A percentile compares a stretch with the other conserved stretches of the same genome.
These are phyloP conservation scores for Leucosporidium yakuticum DNA, from an alignment of 768 basidiomycete genomes.

Conservation along the genomic window DNA sequence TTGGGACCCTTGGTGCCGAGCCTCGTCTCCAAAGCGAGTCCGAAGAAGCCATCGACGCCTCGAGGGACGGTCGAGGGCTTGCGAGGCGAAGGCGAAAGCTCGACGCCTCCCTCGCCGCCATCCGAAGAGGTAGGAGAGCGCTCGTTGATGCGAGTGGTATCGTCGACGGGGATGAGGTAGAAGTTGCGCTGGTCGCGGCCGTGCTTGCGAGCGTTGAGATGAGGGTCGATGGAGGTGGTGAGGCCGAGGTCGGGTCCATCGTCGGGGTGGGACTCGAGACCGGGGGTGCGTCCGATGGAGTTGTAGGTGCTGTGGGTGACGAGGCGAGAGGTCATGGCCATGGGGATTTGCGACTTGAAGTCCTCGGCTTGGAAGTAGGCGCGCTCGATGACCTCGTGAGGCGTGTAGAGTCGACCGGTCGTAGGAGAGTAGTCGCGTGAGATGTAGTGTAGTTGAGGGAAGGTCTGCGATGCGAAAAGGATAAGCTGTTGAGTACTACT, in stretches of 20 bases:
- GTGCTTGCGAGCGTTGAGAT: background rate
- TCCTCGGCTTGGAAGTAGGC: conserved; percentile 62
- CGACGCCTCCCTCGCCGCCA: background rate
- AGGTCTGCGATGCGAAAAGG: conserved; percentile 50
- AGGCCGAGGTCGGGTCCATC: background rate
- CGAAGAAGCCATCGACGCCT: conserved; percentile 3
- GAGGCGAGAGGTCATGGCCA: conserved; percentile 12
- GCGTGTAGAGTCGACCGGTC: conserved; percentile 63
- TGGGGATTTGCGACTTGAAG: conserved; percentile 38
- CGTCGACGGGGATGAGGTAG: conserved; percentile 7
- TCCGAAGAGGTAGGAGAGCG: background rate
- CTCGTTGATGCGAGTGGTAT: conserved; percentile 7
- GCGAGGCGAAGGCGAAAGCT: background rate
- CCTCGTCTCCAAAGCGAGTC: conserved; percentile 1
- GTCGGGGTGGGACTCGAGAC: background rate
- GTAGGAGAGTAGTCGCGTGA: conserved; percentile 68
- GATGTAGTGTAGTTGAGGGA: conserved; percentile 71
- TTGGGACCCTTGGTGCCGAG: background rate
- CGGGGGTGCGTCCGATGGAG: background rate
- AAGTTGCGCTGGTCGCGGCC: background rate
- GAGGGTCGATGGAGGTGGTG: background rate
- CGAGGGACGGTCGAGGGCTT: background rate
- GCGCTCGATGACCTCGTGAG: conserved; percentile 60
- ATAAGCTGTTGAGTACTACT: too few species aligned
- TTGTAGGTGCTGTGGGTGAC: background rate